Evolutionary conservation across 2,329 filamentous ascomycete species (phyloP), one percentile per base, ranked within the genome.

Genomic region (Paracoccidioides brasiliensis): DNA sequence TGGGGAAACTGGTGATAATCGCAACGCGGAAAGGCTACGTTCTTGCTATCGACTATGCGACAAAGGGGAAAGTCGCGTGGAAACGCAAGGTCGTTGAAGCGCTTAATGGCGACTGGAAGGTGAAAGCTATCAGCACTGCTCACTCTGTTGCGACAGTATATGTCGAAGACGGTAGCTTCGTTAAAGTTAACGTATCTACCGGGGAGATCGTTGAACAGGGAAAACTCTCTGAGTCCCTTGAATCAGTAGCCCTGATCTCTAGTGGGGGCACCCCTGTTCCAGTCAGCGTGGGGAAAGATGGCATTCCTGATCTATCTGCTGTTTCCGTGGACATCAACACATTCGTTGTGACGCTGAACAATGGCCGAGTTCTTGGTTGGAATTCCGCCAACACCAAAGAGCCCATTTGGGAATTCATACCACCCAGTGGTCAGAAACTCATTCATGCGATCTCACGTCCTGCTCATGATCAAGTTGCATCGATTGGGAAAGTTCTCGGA

Each of bases 401-500:
- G 64, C 80, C 59, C 70, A 78, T 68, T 64, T 98, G 93, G 93
- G 81, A 79, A 35, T 90, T 97, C 64, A 70, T 79, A 30, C 80
- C 88, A 7, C 76, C 81, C 0, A 65, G 75, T 1, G 82, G 81
- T 9, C 81, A 94, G 67, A 81, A 76, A 57, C 82, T 97, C 54
- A 74, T 84, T 5, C 75, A 79, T 46, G 77, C 93, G 42, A 84
- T 83, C 2, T 78, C 83, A 15, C 80, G 84, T 50, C 83, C 88
- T 8, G 67, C 79, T 2, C 85, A 91, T 60, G 90, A 98, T 63
- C 89, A 89, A 0, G 84, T 97, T 50, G 91, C 93, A 3, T 97
- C 93, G 0, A 95, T 98, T 63, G 93, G 93, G 8, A 89, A 88
- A 57, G 93, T 97, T 1, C 80, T 98, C 28, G 90, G 90, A 32